phyloP scores from a whole-genome alignment of 768 basidiomycete genomes.

The Lentinula guzmanii region DNA sequence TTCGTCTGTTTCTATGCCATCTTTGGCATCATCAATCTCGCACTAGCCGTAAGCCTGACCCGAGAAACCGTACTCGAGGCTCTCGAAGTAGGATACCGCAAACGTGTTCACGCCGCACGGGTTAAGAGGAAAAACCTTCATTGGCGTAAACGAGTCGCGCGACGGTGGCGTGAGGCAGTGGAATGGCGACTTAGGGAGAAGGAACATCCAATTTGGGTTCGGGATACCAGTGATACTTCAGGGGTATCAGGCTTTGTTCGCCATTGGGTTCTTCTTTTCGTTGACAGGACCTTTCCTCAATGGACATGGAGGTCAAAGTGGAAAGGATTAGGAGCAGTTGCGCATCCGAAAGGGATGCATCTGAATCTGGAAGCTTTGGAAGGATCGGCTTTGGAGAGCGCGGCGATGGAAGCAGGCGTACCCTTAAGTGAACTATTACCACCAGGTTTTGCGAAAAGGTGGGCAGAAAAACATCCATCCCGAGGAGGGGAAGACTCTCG shows the following conservation, averaged over 20 bases:
- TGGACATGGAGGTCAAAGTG: slow-evolving; percentile 13
- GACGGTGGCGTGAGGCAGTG: slow-evolving; percentile 57
- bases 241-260: slow-evolving; percentile 1
- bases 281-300: slow-evolving; percentile 9
- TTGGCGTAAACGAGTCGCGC: slow-evolving; percentile 37
- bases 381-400: slow-evolving; percentile 47
- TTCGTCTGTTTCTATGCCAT: slow-evolving; percentile 55
- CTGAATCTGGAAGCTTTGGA: slow-evolving; percentile 61
- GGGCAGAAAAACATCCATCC: slow-evolving; percentile 1
- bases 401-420: slow-evolving; percentile 65
- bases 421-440: slow-evolving; percentile 49
- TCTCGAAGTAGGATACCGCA: slow-evolving; percentile 58
- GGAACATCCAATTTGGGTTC: slow-evolving; percentile 49
- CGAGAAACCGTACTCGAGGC: slow-evolving; percentile 72
- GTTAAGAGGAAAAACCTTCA: slow-evolving; percentile 36
- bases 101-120: slow-evolving; percentile 42
- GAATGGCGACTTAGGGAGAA: slow-evolving; percentile 52
- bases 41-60: slow-evolving; percentile 55
- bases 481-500: neutral
- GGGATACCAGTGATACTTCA: slow-evolving; percentile 19
- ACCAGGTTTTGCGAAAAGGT: slow-evolving; percentile 21
- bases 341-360: slow-evolving; percentile 42
- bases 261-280: slow-evolving; percentile 2
- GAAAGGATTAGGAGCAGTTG: slow-evolving; percentile 12
- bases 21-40: slow-evolving; percentile 59